A percentile compares a stretch with the other conserved stretches of the same genome.
These are phyloP conservation scores for Botrytis squamosa DNA, from an alignment of 2,329 filamentous ascomycete genomes.

Conservation along the genomic window DNA sequence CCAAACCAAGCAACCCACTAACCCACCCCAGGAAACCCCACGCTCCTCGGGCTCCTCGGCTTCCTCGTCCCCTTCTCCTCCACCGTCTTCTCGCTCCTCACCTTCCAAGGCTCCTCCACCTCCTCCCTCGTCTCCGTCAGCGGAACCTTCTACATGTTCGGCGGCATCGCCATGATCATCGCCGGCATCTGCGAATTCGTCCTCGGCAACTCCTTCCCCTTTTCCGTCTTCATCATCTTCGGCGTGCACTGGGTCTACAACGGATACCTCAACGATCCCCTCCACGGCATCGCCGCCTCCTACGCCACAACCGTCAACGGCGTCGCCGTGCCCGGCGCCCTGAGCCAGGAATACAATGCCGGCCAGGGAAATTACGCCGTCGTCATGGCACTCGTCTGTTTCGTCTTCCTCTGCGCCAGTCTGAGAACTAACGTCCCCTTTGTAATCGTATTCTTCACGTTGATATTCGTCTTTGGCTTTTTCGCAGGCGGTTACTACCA, in stretches of 20 bases:
- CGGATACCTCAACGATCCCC: conserved; percentile 51
- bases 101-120: conserved; percentile 23
- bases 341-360: conserved; percentile 23
- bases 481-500: conserved; percentile 20
- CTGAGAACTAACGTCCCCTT: conserved; percentile 25
- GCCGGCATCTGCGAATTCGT: conserved; percentile 27
- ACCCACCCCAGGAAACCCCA: conserved; percentile 8
- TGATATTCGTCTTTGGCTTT: conserved; percentile 24
- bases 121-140: conserved; percentile 14
- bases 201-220: conserved; percentile 26
- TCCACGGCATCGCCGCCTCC: conserved; percentile 67
- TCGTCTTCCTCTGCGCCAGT: conserved; percentile 22
- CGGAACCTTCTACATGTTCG: conserved; percentile 23
- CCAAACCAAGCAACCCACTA: not conserved
- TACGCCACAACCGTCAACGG: conserved; percentile 43
- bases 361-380: conserved; percentile 26
- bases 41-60: conserved; percentile 19
- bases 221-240: conserved; percentile 24
- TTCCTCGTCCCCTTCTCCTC: conserved; percentile 24
- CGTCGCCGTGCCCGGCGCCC: not conserved
- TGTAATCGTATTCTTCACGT: conserved; percentile 22
- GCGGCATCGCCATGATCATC: conserved; percentile 25
- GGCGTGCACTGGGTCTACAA: conserved; percentile 23
- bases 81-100: conserved; percentile 23
- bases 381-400: conserved; percentile 21